Percentiles rank a stretch among this genome's conserved stretches.
phyloP scores from a whole-genome alignment of 83 land plant species.

The Diphasiastrum complanatum region DNA sequence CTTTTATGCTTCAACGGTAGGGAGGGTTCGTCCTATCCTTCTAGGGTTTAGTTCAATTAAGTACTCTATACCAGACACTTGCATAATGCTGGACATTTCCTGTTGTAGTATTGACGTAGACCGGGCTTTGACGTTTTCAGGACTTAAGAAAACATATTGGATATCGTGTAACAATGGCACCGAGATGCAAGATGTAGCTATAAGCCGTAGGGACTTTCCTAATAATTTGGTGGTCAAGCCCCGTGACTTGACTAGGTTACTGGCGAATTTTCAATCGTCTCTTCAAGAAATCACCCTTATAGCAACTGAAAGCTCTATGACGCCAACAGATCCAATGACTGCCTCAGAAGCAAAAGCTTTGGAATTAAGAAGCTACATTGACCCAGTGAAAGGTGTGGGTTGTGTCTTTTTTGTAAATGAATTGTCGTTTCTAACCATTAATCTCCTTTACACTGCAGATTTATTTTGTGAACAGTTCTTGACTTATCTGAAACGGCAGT shows the following conservation, averaged over 20 bases:
- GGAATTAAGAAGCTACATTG: slow-evolving; percentile 94
- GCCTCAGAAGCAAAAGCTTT: slow-evolving; percentile 85
- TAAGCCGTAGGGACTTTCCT: slow-evolving; percentile 58
- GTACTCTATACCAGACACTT: neutral
- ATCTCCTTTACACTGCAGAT: neutral
- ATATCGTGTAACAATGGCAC: slow-evolving; percentile 85
- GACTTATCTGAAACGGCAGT: no score
- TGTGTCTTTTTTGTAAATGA: slow-evolving; percentile 7
- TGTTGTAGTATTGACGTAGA: neutral
- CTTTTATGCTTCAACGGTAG: slow-evolving; percentile 73
- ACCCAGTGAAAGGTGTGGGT: slow-evolving; percentile 77
- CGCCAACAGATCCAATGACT: slow-evolving; percentile 39
- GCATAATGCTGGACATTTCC: neutral
- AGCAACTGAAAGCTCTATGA: slow-evolving; percentile 65
- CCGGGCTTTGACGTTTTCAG: slow-evolving; percentile 29
- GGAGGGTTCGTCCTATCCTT: neutral
- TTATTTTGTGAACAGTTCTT: neutral
- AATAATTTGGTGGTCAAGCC: slow-evolving; percentile 85
- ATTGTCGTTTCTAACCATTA: neutral
- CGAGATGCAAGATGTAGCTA: slow-evolving; percentile 75
- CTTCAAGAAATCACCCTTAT: slow-evolving; percentile 93
- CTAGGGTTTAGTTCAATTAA: neutral
- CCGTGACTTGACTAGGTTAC: slow-evolving; percentile 69
- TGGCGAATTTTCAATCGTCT: slow-evolving; percentile 81
- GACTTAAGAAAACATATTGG: slow-evolving; percentile 76